Conservation (phyloP, 768 basidiomycete species). For the Termitomyces titanicus region DNA sequence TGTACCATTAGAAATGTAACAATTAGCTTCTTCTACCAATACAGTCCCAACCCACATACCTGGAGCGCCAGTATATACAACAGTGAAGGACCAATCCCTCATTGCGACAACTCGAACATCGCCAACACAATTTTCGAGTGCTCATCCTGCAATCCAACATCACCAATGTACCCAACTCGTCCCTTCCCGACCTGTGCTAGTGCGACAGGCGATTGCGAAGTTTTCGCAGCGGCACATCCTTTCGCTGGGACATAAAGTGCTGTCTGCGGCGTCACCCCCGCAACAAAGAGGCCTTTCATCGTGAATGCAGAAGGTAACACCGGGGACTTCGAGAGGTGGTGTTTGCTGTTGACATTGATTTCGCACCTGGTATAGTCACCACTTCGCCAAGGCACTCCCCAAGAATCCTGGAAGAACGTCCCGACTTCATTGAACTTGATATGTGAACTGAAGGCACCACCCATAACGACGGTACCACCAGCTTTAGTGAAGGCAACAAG, state of each 20-base stretch:
- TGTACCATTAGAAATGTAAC: neutral
- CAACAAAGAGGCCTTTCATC: conserved; percentile 27
- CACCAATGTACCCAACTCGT: conserved; percentile 31
- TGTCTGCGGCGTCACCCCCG: conserved; percentile 16
- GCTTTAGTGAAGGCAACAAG: conserved; percentile 23
- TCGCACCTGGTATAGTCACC: conserved; percentile 13
- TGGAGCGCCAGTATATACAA: neutral
- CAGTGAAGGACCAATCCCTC: neutral
- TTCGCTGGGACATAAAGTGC: conserved; percentile 22
- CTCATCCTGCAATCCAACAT: conserved; percentile 25
- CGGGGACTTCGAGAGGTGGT: conserved; percentile 12
- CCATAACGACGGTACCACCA: conserved; percentile 27
- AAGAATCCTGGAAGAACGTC: conserved; percentile 17
- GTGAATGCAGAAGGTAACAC: conserved; percentile 17
- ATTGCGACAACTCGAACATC: conserved; percentile 24
- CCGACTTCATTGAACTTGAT: conserved; percentile 13
- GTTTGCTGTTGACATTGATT: conserved; percentile 14
- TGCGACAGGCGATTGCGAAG: conserved; percentile 25
- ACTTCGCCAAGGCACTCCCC: conserved; percentile 17
- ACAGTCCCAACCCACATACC: neutral
- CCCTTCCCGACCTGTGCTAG: conserved; percentile 23
- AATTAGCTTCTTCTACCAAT: neutral
- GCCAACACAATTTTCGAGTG: conserved; percentile 25
- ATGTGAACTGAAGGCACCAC: conserved; percentile 22
- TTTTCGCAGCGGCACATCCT: neutral